Percentiles rank a stretch among this genome's conserved stretches.
Evolutionary conservation across 1,139 yeast species (phyloP).

Genomic region (Citeromyces siamensis): DNA sequence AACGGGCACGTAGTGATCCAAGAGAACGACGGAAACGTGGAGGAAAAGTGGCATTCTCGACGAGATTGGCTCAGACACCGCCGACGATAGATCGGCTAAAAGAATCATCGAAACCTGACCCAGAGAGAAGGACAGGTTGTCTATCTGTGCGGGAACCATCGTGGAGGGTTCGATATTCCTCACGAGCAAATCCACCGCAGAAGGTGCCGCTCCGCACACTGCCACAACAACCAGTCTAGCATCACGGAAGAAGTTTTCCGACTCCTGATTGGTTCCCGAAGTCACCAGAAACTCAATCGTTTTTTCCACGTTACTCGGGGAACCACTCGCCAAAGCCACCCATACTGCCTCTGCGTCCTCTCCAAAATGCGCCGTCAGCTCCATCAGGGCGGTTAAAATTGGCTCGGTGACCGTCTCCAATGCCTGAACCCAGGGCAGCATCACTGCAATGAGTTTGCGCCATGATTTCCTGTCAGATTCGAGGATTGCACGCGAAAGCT

Average conservation of each 20-base stretch:
- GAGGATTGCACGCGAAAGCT: constrained; percentile 58
- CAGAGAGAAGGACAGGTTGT: constrained; percentile 65
- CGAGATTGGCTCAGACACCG: constrained; percentile 42
- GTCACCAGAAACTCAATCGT: constrained; percentile 61
- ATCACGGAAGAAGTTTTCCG: constrained; percentile 63
- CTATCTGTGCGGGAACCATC: constrained; percentile 64
- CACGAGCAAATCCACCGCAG: constrained; percentile 52
- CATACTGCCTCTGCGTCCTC: constrained; percentile 90
- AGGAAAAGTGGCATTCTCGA: constrained; percentile 60
- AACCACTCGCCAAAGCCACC: constrained; percentile 78
- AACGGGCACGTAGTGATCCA: constrained; percentile 77
- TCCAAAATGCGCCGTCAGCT: constrained; percentile 69
- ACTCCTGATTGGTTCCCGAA: constrained; percentile 60
- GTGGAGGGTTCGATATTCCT: constrained; percentile 67
- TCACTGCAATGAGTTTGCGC: constrained; percentile 66
- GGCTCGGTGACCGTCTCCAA: constrained; percentile 55
- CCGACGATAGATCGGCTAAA: constrained; percentile 66
- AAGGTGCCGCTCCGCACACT: constrained; percentile 42
- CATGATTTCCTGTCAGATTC: constrained; percentile 47
- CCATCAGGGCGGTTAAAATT: constrained; percentile 77
- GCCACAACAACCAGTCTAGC: constrained; percentile 74
- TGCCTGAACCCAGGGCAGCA: constrained; percentile 85
- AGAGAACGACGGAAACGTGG: constrained; percentile 68
- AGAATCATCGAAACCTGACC: constrained; percentile 84
- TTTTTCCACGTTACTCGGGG: constrained; percentile 55